A percentile compares a stretch with the other conserved stretches of the same genome.
Evolutionary conservation across 23 red algal genomes (phyloP).

Genomic region (Gracilaria caudata): DNA sequence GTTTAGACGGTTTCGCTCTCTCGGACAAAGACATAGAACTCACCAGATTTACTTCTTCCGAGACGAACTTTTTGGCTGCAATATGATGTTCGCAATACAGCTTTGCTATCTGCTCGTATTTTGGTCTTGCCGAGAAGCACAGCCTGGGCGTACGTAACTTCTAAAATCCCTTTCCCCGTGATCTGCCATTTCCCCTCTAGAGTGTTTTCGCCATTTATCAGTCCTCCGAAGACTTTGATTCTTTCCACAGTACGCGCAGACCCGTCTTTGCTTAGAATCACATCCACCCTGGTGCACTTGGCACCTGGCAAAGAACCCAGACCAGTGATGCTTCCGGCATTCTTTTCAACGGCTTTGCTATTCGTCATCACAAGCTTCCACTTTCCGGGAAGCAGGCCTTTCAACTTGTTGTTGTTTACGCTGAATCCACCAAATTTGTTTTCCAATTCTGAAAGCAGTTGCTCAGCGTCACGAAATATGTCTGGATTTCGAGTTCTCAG

Average conservation of each 20-base stretch:
- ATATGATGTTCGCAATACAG: conserved; percentile 49
- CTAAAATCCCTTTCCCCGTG: conserved; percentile 40
- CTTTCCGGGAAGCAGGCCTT: conserved; percentile 30
- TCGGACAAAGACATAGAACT: conserved; percentile 65
- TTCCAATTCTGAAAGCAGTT: conserved; percentile 20
- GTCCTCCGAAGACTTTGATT: conserved; percentile 39
- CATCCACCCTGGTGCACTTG: conserved; percentile 38
- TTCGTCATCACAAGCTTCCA: conserved; percentile 49
- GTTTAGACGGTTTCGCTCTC: neutral
- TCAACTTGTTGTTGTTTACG: conserved; percentile 18
- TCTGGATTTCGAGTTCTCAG: conserved; percentile 2
- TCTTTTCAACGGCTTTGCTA: conserved; percentile 49
- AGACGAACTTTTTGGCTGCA: conserved; percentile 47
- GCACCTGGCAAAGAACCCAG: conserved; percentile 46
- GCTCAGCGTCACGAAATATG: neutral
- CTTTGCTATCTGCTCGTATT: conserved; percentile 57
- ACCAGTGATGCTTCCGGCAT: conserved; percentile 62
- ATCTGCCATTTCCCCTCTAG: conserved; percentile 51
- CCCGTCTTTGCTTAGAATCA: conserved; percentile 39
- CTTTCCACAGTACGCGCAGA: conserved; percentile 49
- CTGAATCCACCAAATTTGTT: conserved; percentile 8
- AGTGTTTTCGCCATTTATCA: conserved; percentile 49
- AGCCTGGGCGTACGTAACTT: conserved; percentile 61
- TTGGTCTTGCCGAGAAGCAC: conserved; percentile 44
- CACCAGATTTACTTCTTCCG: conserved; percentile 44